A percentile compares a stretch with the other conserved stretches of the same genome.
Conservation (phyloP, 768 basidiomycete genomes). For the Phanerochaete sordida region DNA sequence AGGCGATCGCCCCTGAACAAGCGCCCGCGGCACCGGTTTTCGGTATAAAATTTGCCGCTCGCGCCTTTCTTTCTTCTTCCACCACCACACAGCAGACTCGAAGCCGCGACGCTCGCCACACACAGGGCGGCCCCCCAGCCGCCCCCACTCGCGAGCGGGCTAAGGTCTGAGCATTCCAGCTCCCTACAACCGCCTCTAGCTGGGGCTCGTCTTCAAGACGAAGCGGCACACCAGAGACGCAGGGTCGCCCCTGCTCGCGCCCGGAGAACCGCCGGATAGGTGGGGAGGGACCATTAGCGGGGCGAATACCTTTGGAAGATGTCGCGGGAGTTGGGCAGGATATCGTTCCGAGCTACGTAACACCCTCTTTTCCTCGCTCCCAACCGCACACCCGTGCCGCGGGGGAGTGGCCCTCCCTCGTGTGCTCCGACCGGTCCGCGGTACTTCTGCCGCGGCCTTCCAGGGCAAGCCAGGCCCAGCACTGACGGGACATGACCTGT, state of each 20-base stretch:
- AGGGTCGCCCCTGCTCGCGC: neutral
- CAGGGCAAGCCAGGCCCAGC: neutral
- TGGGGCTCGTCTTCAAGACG: conserved; percentile 5
- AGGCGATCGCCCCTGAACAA: neutral
- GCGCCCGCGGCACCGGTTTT: neutral
- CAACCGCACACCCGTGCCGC: neutral
- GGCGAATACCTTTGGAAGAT: conserved; percentile 8
- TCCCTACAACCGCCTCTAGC: conserved; percentile 6
- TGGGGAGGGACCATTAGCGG: neutral
- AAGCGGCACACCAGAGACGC: conserved; percentile 12
- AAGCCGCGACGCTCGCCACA: conserved; percentile 13
- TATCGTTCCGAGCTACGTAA: conserved; percentile 11
- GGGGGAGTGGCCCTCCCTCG: conserved; percentile 4
- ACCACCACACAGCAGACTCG: conserved; percentile 10
- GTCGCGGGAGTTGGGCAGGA: conserved; percentile 10
- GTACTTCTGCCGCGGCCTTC: neutral
- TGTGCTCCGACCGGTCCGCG: neutral
- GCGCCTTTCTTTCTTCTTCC: neutral
- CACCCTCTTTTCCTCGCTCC: conserved; percentile 8
- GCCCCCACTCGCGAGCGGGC: conserved; percentile 12
- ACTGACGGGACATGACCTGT: neutral
- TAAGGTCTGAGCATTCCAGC: conserved; percentile 14
- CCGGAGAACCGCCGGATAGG: conserved; percentile 4
- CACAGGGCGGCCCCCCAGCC: conserved; percentile 10
- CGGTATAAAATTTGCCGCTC: conserved; percentile 1